Evolutionary conservation across 768 basidiomycete genomes (phyloP).

Genomic region (Mycena epipterygia): DNA sequence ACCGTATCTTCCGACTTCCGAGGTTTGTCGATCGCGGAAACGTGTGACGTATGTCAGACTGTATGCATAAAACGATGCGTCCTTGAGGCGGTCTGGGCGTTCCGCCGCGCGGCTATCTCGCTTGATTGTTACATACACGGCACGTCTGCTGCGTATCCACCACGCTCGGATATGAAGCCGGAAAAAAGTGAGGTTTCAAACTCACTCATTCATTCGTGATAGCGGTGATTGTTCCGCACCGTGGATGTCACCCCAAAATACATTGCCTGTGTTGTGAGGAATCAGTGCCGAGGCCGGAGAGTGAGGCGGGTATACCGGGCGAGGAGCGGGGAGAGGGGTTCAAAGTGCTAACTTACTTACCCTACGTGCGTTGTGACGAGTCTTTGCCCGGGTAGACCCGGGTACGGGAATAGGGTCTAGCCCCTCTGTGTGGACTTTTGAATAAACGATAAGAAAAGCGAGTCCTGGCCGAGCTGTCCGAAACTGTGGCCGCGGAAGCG

Average conservation of each 20-base stretch:
- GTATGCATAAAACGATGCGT: not conserved
- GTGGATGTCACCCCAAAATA: not conserved
- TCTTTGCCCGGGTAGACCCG: too few species aligned
- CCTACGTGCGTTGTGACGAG: too few species aligned
- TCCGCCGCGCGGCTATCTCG: not conserved
- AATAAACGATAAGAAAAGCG: too few species aligned
- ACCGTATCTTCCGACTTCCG: constrained; percentile 46
- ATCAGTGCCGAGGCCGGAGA: not conserved
- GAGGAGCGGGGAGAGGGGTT: not conserved
- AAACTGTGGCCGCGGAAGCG: too few species aligned
- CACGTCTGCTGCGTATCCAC: not conserved
- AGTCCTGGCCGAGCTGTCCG: too few species aligned
- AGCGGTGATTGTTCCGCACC: constrained; percentile 3
- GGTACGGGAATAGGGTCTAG: too few species aligned
- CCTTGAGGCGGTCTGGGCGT: not conserved
- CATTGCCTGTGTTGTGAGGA: not conserved
- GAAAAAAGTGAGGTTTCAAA: not conserved
- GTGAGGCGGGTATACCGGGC: not conserved
- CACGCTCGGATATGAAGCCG: constrained; percentile 3
- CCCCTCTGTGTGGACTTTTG: too few species aligned
- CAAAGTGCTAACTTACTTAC: not conserved
- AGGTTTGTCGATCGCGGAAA: constrained; percentile 39
- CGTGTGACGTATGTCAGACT: not conserved
- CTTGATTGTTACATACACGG: not conserved
- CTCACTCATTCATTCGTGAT: not conserved